phyloP scores from a whole-genome alignment of 495 filamentous ascomycete species.

The Chaetomium cochliodes region DNA sequence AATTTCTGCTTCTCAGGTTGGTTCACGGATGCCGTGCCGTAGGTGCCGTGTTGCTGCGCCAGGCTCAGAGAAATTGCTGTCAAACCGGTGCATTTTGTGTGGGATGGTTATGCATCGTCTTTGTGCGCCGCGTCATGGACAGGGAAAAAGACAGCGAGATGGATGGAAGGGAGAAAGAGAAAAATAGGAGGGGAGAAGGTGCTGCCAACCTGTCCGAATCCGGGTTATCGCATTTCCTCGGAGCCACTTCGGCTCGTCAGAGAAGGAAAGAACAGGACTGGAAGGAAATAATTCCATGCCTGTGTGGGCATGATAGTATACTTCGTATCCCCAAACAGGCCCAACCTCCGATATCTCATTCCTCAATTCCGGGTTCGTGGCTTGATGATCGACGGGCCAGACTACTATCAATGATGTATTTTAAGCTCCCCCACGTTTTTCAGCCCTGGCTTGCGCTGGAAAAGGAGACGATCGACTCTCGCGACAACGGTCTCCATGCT shows the following conservation, averaged over 20 bases:
- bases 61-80: neutral
- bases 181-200: neutral
- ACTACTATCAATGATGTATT: neutral
- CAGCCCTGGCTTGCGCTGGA: neutral
- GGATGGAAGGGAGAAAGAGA: neutral
- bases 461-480: neutral
- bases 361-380: neutral
- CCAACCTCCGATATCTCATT: neutral
- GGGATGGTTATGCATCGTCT: neutral
- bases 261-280: neutral
- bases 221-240: neutral
- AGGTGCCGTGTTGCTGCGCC: neutral
- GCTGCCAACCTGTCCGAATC: neutral
- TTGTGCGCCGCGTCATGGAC: neutral
- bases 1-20: neutral
- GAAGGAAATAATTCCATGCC: neutral
- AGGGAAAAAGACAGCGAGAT: neutral
- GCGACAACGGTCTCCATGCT: neutral
- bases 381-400: slow-evolving; percentile 14
- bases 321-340: too few relatives aligned
- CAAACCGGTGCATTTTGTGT: neutral
- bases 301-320: too few relatives aligned
- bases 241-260: neutral
- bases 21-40: neutral
- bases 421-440: slow-evolving; percentile 1